A percentile compares a stretch with the other conserved stretches of the same genome.
Evolutionary conservation across 2,329 filamentous ascomycete species (phyloP).

Genomic region (Pyrenochaeta sp.): DNA sequence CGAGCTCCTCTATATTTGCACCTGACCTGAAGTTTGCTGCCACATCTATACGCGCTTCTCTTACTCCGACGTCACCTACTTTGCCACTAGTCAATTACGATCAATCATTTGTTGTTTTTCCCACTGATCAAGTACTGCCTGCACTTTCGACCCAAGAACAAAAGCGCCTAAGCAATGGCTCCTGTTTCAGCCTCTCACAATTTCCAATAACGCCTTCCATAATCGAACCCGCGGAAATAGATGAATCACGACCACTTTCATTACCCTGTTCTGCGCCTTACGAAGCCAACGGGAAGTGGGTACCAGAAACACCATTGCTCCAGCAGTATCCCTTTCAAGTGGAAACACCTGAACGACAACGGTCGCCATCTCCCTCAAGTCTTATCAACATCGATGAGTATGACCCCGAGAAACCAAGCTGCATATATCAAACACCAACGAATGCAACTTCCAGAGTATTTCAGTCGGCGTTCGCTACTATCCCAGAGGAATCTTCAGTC

Average conservation of each 20-base stretch:
- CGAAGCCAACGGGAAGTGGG: constrained; percentile 8
- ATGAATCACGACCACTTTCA: constrained; percentile 59
- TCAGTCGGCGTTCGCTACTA: constrained; percentile 34
- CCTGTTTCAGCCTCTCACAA: constrained; percentile 47
- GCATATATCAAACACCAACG: constrained; percentile 28
- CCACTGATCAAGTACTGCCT: constrained; percentile 16
- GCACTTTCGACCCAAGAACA: constrained; percentile 18
- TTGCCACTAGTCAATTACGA: constrained; percentile 48
- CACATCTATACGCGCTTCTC: constrained; percentile 46
- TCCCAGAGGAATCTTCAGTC: constrained; percentile 33
- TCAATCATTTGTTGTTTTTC: constrained; percentile 28
- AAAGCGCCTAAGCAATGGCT: constrained; percentile 35
- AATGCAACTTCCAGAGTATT: constrained; percentile 21
- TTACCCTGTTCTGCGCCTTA: constrained; percentile 60
- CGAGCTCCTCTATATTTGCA: constrained; percentile 41
- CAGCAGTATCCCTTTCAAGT: constrained; percentile 34
- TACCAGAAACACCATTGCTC: constrained; percentile 21
- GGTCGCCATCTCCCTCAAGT: constrained; percentile 11
- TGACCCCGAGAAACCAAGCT: constrained; percentile 26
- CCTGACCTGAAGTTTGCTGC: constrained; percentile 47
- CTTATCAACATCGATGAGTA: constrained; percentile 29
- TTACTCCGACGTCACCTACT: constrained; percentile 53
- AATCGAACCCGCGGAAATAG: constrained; percentile 71
- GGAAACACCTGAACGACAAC: constrained; percentile 16
- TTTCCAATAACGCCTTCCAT: constrained; percentile 83